Percentiles rank a stretch among this genome's conserved stretches.
Conservation (phyloP, 805 yeast species). For the Ogataea chonburiensis region DNA sequence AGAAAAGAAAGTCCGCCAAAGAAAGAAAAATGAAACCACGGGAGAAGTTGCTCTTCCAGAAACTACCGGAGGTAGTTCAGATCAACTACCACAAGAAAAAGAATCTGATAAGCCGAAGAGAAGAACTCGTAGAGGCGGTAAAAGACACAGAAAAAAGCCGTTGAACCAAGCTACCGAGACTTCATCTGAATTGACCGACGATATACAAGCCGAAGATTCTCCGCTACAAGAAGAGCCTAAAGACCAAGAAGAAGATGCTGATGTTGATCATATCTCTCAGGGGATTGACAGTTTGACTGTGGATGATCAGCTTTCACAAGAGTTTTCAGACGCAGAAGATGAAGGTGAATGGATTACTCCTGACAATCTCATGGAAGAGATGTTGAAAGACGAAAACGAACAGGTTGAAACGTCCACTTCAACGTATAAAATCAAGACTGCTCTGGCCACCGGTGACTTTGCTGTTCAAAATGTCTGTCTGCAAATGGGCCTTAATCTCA, state of each 20-base stretch:
- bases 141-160: conserved; percentile 56
- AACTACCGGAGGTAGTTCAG: conserved; percentile 7
- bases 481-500: conserved; percentile 83
- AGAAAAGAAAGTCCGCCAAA: conserved; percentile 38
- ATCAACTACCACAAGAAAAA: conserved; percentile 8
- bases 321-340: conserved; percentile 71
- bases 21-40: conserved; percentile 10
- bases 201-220: conserved; percentile 8
- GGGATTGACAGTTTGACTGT: background rate
- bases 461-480: conserved; percentile 95
- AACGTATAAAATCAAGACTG: conserved; percentile 57
- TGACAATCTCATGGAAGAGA: conserved; percentile 70
- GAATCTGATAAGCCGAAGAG: conserved; percentile 33
- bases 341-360: conserved; percentile 92
- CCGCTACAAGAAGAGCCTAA: background rate
- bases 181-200: no score
- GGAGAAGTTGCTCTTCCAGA: conserved; percentile 14
- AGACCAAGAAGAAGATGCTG: conserved; percentile 12
- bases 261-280: conserved; percentile 2
- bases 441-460: conserved; percentile 92
- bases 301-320: conserved; percentile 33
- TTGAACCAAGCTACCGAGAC: conserved; percentile 10
- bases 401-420: conserved; percentile 42
- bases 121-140: conserved; percentile 62
- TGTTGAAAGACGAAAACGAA: conserved; percentile 68